Evolutionary conservation across 2,329 filamentous ascomycete species (phyloP).

Genomic region (Emergomyces orientalis): DNA sequence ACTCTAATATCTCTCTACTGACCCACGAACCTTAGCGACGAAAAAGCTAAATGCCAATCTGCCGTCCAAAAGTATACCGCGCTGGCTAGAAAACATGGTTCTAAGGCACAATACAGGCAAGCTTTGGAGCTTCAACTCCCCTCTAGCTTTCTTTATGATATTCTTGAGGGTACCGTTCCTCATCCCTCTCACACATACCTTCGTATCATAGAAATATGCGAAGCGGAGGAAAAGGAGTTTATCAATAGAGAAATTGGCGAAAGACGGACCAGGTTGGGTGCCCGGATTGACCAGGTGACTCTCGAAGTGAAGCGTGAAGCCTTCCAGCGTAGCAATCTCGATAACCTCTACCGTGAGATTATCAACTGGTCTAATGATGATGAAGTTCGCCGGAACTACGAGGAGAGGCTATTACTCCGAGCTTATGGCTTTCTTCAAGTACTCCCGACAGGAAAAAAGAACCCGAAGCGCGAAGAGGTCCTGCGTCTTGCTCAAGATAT

Average conservation of each 20-base stretch:
- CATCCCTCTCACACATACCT: constrained; percentile 73
- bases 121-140: constrained; percentile 71
- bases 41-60: constrained; percentile 49
- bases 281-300: constrained; percentile 73
- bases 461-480: constrained; percentile 60
- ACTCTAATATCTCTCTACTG: background rate
- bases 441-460: constrained; percentile 58
- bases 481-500: constrained; percentile 75
- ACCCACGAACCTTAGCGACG: constrained; percentile 38
- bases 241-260: constrained; percentile 88
- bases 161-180: constrained; percentile 73
- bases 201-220: constrained; percentile 71
- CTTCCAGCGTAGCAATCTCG: constrained; percentile 64
- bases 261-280: constrained; percentile 76
- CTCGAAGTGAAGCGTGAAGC: constrained; percentile 81
- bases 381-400: constrained; percentile 69
- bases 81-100: constrained; percentile 64
- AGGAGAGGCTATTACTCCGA: constrained; percentile 79
- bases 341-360: constrained; percentile 67
- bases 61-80: constrained; percentile 71
- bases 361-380: constrained; percentile 90
- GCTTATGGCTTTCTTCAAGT: constrained; percentile 69
- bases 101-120: constrained; percentile 62
- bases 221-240: constrained; percentile 75
- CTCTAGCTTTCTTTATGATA: constrained; percentile 67